These are phyloP conservation scores for Chenopodium berlandieri DNA, from an alignment of 148 eudicot genomes.

Conservation along the genomic window DNA sequence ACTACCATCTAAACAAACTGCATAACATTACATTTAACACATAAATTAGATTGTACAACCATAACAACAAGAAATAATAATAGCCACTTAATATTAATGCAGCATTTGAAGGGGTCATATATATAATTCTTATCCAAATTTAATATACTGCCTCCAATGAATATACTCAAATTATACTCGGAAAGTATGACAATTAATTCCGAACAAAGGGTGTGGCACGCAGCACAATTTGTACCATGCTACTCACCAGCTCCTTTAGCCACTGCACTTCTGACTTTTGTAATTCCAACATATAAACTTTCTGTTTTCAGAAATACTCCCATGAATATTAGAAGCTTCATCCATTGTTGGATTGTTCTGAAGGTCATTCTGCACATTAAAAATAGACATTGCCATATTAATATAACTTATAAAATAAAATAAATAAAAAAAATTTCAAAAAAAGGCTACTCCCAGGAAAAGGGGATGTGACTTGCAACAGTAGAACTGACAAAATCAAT, in stretches of 20 bases:
- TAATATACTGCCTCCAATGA: too few relatives aligned
- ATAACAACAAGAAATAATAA: neutral
- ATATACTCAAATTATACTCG: too few relatives aligned
- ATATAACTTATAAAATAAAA: neutral
- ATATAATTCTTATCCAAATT: too few relatives aligned
- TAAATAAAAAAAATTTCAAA: too few relatives aligned
- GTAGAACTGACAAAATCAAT: slow-evolving; percentile 11
- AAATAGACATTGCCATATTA: neutral
- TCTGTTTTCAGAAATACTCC: slow-evolving; percentile 26
- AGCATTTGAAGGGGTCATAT: neutral
- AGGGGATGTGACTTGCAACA: neutral
- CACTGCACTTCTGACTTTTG: slow-evolving; percentile 45
- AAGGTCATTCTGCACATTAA: slow-evolving; percentile 31
- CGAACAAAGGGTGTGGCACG: neutral
- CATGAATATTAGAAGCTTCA: slow-evolving; percentile 30
- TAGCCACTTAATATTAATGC: neutral
- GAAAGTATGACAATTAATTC: neutral
- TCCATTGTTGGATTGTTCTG: slow-evolving; percentile 22
- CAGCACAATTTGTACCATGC: too few relatives aligned
- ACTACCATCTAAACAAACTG: slow-evolving; percentile 75
- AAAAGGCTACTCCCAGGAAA: neutral
- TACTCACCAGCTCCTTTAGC: slow-evolving; percentile 61
- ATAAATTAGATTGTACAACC: slow-evolving; percentile 1
- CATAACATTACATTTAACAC: slow-evolving; percentile 11
- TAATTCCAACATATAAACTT: slow-evolving; percentile 43